Base-by-base conservation (phyloP, 768 basidiomycete genomes). In the Postia placenta region DNA sequence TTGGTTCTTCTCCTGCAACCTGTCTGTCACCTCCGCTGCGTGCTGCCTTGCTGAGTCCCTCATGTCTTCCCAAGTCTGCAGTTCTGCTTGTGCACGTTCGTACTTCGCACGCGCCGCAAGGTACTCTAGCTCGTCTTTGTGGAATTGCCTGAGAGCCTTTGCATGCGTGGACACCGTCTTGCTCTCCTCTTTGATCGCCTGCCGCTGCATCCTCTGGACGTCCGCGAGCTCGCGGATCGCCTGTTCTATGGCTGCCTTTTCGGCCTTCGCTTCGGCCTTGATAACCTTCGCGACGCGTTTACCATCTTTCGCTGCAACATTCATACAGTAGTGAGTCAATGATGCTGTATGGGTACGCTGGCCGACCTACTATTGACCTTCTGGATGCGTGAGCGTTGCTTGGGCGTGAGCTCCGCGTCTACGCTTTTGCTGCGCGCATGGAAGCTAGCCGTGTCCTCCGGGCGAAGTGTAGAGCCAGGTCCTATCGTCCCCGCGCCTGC, bases 121-220 rank as follows among this genome's bases (percentile, higher is more conserved):
- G 61, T 76, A 85, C 11, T 67, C 71, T 15, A 79, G 71, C 59
- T 87, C 79, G 17, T 76, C 71, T 62, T 82, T 85, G 63, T 84
- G 85, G 60, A 80, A 80, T 4, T 69, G 67, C 14, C 70, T 60
- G 26, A 82, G 70, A 3, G 79, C 72, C 51, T 74, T 82, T 35
- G 75, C 65, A 45, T 87, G 76, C 2, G 69, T 14, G 6, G 30
- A 25, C 20, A 7, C n/a, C 15, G 33, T 33, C 14, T 2, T 15
- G 27, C 26, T 17, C 26, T 61, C 66, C 20, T 79, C 79, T 66
- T 80, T 81, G 47, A 84, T 71, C 1, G 85, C 80, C 2, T 68
- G 67, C 60, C 79, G 81, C 58, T 90, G 88, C n/a, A 85, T 64
- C 62, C 72, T 73, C 61, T 87, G 85, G n/a, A 90, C 64, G 24